These are phyloP conservation scores for Didymella pinodella DNA, from an alignment of 2,329 filamentous ascomycete genomes.

Conservation along the genomic window DNA sequence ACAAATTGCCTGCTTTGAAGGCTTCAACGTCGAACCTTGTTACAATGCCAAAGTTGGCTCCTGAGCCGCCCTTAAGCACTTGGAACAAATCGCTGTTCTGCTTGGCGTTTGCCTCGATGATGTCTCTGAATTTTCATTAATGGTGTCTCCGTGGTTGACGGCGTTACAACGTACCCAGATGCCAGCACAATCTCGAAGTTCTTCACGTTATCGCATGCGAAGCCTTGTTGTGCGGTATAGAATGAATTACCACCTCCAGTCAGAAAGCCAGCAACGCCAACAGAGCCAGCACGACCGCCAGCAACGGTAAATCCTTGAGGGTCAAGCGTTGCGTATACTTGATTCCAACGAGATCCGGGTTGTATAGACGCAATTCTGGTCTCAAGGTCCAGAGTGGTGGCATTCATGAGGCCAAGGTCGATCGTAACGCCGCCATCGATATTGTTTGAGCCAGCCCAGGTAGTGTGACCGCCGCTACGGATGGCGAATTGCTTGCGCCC, in stretches of 20 bases:
- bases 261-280: constrained; percentile 42
- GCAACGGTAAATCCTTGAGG: constrained; percentile 27
- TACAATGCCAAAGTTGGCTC: constrained; percentile 53
- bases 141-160: neutral
- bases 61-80: constrained; percentile 52
- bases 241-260: constrained; percentile 42
- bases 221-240: constrained; percentile 30
- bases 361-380: constrained; percentile 32
- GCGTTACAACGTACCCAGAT: constrained; percentile 28
- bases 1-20: constrained; percentile 35
- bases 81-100: constrained; percentile 47
- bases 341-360: constrained; percentile 43
- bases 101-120: constrained; percentile 44
- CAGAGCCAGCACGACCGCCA: constrained; percentile 36
- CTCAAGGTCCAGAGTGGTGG: constrained; percentile 18
- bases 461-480: constrained; percentile 40
- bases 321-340: constrained; percentile 44
- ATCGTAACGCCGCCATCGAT: constrained; percentile 40
- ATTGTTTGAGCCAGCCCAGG: constrained; percentile 41
- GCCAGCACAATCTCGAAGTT: constrained; percentile 49
- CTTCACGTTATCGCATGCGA: constrained; percentile 31
- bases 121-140: constrained; percentile 3
- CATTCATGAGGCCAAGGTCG: constrained; percentile 39
- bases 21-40: constrained; percentile 45
- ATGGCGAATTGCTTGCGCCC: constrained; percentile 33